Conservation (phyloP, 2,329 filamentous ascomycete genomes). For the Xylariaceae sp. region DNA sequence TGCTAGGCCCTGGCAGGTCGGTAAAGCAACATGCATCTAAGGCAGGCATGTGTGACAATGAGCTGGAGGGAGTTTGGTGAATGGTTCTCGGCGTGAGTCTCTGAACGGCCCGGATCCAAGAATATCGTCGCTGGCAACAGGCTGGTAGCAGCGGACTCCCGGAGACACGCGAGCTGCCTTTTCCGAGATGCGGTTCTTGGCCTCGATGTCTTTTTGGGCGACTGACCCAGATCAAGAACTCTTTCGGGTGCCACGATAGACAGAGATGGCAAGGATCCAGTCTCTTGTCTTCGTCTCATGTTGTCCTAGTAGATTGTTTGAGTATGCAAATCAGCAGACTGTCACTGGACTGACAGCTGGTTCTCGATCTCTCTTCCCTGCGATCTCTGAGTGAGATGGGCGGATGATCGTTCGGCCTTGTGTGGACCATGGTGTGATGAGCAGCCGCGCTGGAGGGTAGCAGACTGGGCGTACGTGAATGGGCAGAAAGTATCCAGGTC, state of each 20-base stretch:
- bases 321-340: too few relatives aligned
- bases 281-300: background rate
- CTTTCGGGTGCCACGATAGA: background rate
- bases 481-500: too few relatives aligned
- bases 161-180: background rate
- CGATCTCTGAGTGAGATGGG: constrained; percentile 12
- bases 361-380: constrained; percentile 14
- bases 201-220: background rate
- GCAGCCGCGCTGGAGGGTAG: background rate
- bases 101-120: too few relatives aligned
- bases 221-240: background rate
- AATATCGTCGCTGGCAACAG: too few relatives aligned
- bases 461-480: too few relatives aligned
- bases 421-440: constrained; percentile 7
- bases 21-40: too few relatives aligned
- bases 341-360: constrained; percentile 2
- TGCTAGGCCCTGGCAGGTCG: too few relatives aligned
- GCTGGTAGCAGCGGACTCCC: too few relatives aligned
- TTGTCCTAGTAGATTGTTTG: background rate
- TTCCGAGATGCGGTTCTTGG: background rate
- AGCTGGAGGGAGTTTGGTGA: too few relatives aligned
- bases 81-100: too few relatives aligned
- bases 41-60: too few relatives aligned
- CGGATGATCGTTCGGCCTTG: constrained; percentile 11
- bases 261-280: background rate